Evolutionary conservation across 768 basidiomycete species (phyloP).

Genomic region (Phaffia australis): DNA sequence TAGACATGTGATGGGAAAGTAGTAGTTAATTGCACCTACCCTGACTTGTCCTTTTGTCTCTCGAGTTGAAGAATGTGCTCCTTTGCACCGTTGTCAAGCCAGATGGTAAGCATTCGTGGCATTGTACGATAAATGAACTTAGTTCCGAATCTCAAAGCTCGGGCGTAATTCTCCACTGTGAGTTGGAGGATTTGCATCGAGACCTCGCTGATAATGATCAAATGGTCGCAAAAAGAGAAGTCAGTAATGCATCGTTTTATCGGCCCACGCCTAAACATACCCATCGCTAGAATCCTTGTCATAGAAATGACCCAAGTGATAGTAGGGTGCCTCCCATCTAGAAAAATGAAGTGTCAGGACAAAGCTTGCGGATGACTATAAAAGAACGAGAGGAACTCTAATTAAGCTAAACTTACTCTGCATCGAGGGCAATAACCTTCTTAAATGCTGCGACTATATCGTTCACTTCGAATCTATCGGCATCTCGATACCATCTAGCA

Average conservation of each 20-base stretch:
- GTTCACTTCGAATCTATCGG: constrained; percentile 62
- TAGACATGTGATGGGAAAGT: background rate
- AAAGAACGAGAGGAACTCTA: background rate
- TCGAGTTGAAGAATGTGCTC: constrained; percentile 29
- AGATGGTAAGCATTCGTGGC: constrained; percentile 83
- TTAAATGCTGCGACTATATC: constrained; percentile 49
- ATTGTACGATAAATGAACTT: constrained; percentile 96
- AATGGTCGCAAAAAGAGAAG: background rate
- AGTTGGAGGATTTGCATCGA: constrained; percentile 27
- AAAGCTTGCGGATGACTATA: background rate
- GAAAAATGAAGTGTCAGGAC: background rate
- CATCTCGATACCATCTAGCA: constrained; percentile 87
- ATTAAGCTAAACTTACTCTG: constrained; percentile 33
- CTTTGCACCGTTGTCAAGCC: constrained; percentile 83
- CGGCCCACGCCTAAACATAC: background rate
- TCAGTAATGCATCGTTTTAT: no score
- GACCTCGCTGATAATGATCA: constrained; percentile 1
- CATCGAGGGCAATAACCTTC: constrained; percentile 36
- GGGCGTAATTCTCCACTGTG: constrained; percentile 56
- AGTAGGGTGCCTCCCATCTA: constrained; percentile 65
- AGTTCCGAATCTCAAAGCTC: constrained; percentile 66
- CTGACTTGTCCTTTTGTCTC: constrained; percentile 22
- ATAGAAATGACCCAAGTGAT: constrained; percentile 77
- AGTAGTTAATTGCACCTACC: background rate
- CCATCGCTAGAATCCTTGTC: constrained; percentile 41